Evolutionary conservation across 495 filamentous ascomycete genomes (phyloP).

Genomic region (Podospora conica): DNA sequence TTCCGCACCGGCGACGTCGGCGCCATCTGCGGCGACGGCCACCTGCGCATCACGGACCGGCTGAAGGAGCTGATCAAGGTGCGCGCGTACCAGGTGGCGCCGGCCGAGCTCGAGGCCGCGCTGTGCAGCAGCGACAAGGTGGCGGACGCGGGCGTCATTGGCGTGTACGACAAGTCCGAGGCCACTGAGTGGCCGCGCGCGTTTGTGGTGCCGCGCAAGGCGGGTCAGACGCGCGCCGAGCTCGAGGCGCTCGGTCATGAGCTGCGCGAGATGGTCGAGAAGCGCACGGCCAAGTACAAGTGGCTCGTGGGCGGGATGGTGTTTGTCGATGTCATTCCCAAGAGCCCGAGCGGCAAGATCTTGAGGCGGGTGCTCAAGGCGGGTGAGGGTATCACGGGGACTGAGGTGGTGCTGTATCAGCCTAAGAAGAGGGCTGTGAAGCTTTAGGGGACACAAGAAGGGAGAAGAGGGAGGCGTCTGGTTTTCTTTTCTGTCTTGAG

Average conservation of each 20-base stretch:
- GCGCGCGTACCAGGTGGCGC: slow-evolving; percentile 64
- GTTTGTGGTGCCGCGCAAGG: slow-evolving; percentile 28
- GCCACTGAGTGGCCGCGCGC: slow-evolving; percentile 27
- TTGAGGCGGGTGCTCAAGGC: slow-evolving; percentile 49
- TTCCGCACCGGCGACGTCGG: slow-evolving; percentile 66
- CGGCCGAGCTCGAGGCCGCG: slow-evolving; percentile 62
- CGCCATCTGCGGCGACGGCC: slow-evolving; percentile 49
- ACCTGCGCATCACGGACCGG: slow-evolving; percentile 65
- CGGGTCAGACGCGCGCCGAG: slow-evolving; percentile 50
- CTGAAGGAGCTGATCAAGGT: slow-evolving; percentile 79
- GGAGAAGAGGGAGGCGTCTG: not conserved
- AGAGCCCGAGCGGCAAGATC: slow-evolving; percentile 64
- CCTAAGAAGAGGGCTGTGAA: slow-evolving; percentile 25
- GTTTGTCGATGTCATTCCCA: slow-evolving; percentile 58
- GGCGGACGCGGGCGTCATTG: slow-evolving; percentile 59
- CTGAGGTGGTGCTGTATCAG: slow-evolving; percentile 25
- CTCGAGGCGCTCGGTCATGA: slow-evolving; percentile 42
- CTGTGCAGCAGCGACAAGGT: slow-evolving; percentile 49
- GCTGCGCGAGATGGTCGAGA: slow-evolving; percentile 46
- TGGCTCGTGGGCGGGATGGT: slow-evolving; percentile 60
- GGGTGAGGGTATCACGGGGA: slow-evolving; percentile 13
- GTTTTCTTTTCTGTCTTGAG: not conserved
- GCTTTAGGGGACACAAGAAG: slow-evolving; percentile 10
- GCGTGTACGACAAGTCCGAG: slow-evolving; percentile 61
- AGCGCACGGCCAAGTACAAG: slow-evolving; percentile 58